Evolutionary conservation across 805 yeast genomes (phyloP), one percentile per base, ranked within the genome.

Genomic region (Saturnispora bothae): DNA sequence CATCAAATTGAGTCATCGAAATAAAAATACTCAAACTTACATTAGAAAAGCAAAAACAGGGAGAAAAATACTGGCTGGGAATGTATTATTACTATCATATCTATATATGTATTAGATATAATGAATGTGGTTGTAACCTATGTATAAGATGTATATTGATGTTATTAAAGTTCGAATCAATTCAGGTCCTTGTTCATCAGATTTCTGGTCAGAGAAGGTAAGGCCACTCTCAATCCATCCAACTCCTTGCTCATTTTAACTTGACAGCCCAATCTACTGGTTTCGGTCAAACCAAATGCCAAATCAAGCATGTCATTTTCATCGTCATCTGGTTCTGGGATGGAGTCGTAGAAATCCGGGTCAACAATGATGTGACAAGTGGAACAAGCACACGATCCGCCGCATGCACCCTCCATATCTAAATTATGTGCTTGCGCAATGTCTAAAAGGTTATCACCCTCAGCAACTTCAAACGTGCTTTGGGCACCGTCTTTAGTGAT

Each of bases 331-430:
- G 98, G 97, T 57, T 92, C 97, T 8, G 92, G 95, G 46, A 92
- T 73, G 35, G 65, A 72, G 54, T 92, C 98, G 61, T 85, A 92
- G 57, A 66, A 86, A 33, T 82, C 96, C 1, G 98, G 97, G 56
- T 92, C 98, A 28, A 92, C 86, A 36, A 92, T 89, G 38, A 92
- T 79, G 61, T 92, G 98, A 56, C 98, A 92, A 0, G 98, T 92
- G 4, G 96, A 86, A 58, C 98, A 92, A 1, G 98, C 98, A 67
- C 98, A 92, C 4, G 96, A 85, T 3, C 97, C 98, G 17, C 98
- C 98, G 61, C 98, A 92, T 0, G 98, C 98, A 32, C 78, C 95
- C 58, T 92, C 98, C 92, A 92, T 88, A 48, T 92, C 98, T 41
- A 92, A 60, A 51, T 88, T 81, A 54, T 88, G 63, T 3, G 92